Percentiles rank a stretch among this genome's conserved stretches.
Conservation (phyloP, 2,329 filamentous ascomycete genomes). For the Nemania sp. region DNA sequence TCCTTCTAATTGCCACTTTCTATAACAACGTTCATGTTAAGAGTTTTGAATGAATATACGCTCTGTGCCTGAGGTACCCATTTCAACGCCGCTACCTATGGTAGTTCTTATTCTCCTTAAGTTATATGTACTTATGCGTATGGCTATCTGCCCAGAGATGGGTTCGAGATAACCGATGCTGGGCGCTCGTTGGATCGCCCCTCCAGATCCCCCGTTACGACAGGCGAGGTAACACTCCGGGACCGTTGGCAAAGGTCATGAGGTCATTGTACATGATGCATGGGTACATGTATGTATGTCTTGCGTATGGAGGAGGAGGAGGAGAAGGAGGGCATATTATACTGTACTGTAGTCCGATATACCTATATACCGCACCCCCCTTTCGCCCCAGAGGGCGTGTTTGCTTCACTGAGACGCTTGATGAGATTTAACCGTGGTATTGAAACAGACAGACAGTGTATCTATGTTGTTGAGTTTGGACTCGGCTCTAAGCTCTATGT, state of each 20-base stretch:
- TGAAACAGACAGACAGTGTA: too few species aligned
- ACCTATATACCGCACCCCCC: too few species aligned
- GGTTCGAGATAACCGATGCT: slow-evolving; percentile 25
- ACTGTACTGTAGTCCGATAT: background rate
- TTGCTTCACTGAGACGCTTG: background rate
- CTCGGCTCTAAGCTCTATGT: too few species aligned
- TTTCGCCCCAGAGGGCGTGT: background rate
- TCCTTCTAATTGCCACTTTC: background rate
- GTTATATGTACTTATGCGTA: too few species aligned
- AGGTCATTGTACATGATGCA: slow-evolving; percentile 33
- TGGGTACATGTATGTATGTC: background rate
- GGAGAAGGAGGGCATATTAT: background rate
- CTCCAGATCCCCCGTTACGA: too few species aligned
- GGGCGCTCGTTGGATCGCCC: slow-evolving; percentile 19
- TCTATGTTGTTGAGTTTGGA: too few species aligned
- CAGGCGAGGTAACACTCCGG: background rate
- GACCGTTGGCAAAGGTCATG: background rate
- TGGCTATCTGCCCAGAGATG: background rate
- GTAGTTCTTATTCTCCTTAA: too few species aligned
- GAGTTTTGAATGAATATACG: background rate
- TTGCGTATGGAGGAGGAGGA: background rate
- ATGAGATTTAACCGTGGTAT: too few species aligned
- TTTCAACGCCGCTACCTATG: too few species aligned
- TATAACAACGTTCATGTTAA: background rate
- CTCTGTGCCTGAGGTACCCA: too few species aligned